Conservation (phyloP, 495 filamentous ascomycete species). For the Entonaema liquescens region DNA sequence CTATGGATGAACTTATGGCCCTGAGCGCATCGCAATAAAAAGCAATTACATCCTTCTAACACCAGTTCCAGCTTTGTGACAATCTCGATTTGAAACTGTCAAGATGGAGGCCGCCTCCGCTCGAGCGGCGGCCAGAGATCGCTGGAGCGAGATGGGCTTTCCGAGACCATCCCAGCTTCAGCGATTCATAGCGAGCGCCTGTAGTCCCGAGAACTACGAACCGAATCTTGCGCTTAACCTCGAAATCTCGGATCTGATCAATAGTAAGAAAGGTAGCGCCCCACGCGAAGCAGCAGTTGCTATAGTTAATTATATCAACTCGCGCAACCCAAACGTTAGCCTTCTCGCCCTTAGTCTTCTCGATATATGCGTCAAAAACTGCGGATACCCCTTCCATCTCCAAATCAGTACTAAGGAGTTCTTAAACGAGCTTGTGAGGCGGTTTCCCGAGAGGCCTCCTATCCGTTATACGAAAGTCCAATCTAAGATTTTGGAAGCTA, state of each 20-base stretch:
- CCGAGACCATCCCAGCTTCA: slow-evolving; percentile 85
- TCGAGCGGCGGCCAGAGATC: slow-evolving; percentile 93
- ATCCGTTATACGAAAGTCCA: slow-evolving; percentile 87
- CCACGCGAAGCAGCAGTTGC: slow-evolving; percentile 94
- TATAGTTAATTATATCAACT: slow-evolving; percentile 94
- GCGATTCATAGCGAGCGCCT: slow-evolving; percentile 94
- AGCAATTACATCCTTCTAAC: slow-evolving; percentile 27
- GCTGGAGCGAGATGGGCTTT: slow-evolving; percentile 84
- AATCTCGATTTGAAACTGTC: slow-evolving; percentile 15
- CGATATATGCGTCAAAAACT: slow-evolving; percentile 99
- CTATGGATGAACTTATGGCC: slow-evolving; percentile 31
- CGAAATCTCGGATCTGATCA: slow-evolving; percentile 96
- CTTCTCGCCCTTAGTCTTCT: slow-evolving; percentile 90
- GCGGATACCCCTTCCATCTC: slow-evolving; percentile 98
- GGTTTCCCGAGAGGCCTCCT: slow-evolving; percentile 94
- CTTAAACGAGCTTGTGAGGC: slow-evolving; percentile 94
- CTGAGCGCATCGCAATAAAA: slow-evolving; percentile 33
- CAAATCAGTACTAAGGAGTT: slow-evolving; percentile 99
- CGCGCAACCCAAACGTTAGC: slow-evolving; percentile 93
- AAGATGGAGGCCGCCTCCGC: slow-evolving; percentile 93
- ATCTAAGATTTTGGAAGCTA: slow-evolving; percentile 90
- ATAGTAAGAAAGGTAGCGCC: slow-evolving; percentile 96
- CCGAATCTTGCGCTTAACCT: slow-evolving; percentile 95
- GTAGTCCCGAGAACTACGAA: slow-evolving; percentile 95
- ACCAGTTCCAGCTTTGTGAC: slow-evolving; percentile 31